Evolutionary conservation across 2,329 filamentous ascomycete species (phyloP).

Genomic region (Pochonia chlamydosporia): DNA sequence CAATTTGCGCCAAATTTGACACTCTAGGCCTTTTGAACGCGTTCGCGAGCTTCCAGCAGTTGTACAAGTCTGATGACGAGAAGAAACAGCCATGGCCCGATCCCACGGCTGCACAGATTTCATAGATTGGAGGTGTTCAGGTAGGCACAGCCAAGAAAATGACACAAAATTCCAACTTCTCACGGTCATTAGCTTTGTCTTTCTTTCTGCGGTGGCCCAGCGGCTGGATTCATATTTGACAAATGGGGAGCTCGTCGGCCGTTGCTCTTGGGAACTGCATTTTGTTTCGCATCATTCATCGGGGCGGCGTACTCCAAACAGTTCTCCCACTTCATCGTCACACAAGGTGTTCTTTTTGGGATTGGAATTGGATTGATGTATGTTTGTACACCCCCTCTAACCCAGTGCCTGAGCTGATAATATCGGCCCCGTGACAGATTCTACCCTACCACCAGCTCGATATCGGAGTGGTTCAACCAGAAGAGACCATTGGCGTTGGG

Average conservation of each 20-base stretch:
- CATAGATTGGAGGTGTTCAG: slow-evolving; percentile 35
- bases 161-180: background rate
- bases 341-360: slow-evolving; percentile 36
- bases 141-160: slow-evolving; percentile 8
- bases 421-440: slow-evolving; percentile 17
- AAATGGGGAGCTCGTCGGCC: slow-evolving; percentile 29
- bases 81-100: slow-evolving; percentile 19
- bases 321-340: slow-evolving; percentile 32
- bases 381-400: background rate
- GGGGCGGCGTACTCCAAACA: slow-evolving; percentile 22
- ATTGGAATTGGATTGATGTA: slow-evolving; percentile 32
- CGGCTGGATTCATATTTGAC: slow-evolving; percentile 35
- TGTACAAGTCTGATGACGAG: slow-evolving; percentile 31
- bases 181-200: slow-evolving; percentile 24
- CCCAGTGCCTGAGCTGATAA: too few species aligned
- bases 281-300: slow-evolving; percentile 32
- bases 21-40: slow-evolving; percentile 25
- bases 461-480: slow-evolving; percentile 25
- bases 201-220: slow-evolving; percentile 30
- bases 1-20: background rate
- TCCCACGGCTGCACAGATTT: slow-evolving; percentile 23
- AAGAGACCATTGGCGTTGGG: slow-evolving; percentile 24
- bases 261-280: slow-evolving; percentile 27
- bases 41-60: slow-evolving; percentile 51
- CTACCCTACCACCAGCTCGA: slow-evolving; percentile 24